Evolutionary conservation across 352 stramenopile species (phyloP).

Genomic region (Peronospora destructor): DNA sequence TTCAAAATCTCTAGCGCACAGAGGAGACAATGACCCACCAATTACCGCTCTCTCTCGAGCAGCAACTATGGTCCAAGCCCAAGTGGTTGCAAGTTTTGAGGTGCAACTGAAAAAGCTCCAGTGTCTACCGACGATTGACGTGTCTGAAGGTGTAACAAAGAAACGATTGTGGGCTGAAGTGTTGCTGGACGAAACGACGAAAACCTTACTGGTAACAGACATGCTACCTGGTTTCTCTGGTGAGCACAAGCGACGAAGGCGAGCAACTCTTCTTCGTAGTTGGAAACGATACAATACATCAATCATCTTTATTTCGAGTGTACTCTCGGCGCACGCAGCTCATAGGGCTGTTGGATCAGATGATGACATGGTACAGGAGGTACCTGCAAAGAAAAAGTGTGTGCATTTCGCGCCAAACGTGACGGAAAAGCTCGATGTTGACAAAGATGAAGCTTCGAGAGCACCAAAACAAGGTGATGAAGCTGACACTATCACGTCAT

Average conservation of each 20-base stretch:
- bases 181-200: slow-evolving; percentile 67
- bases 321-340: slow-evolving; percentile 28
- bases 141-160: slow-evolving; percentile 53
- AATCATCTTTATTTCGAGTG: slow-evolving; percentile 57
- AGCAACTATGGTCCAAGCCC: slow-evolving; percentile 21
- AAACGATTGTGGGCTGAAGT: slow-evolving; percentile 75
- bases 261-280: slow-evolving; percentile 60
- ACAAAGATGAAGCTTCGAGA: slow-evolving; percentile 1
- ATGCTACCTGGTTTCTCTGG: slow-evolving; percentile 66
- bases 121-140: slow-evolving; percentile 67
- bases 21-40: slow-evolving; percentile 5
- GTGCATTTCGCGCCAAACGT: slow-evolving; percentile 50
- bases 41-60: slow-evolving; percentile 20
- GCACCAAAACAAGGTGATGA: not conserved
- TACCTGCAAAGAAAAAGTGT: slow-evolving; percentile 44
- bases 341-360: slow-evolving; percentile 12
- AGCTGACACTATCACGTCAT: not conserved
- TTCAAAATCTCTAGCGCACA: slow-evolving; percentile 3
- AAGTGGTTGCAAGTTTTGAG: slow-evolving; percentile 68
- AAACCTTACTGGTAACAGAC: slow-evolving; percentile 75
- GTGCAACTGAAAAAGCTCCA: slow-evolving; percentile 77
- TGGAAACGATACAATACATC: slow-evolving; percentile 76
- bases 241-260: slow-evolving; percentile 57
- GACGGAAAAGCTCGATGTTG: slow-evolving; percentile 2
- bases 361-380: slow-evolving; percentile 14